phyloP scores from a whole-genome alignment of 345 rosid genomes.

The Tarenaya hassleriana region DNA sequence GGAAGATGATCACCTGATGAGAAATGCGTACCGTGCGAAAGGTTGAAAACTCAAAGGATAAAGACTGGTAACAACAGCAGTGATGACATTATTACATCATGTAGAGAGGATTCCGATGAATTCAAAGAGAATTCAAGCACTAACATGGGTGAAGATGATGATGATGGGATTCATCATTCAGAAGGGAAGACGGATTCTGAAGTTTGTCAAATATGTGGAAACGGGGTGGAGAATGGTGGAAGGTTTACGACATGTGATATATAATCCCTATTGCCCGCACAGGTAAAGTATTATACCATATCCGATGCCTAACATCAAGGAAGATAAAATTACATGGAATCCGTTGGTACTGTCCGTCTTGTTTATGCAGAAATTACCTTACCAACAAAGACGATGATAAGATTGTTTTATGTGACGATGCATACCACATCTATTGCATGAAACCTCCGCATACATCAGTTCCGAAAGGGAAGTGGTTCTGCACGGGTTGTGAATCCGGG shows the following conservation, averaged over 20 bases:
- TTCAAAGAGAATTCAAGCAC: conserved; percentile 40
- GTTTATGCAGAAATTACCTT: conserved; percentile 58
- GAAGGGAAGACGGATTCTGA: conserved; percentile 15
- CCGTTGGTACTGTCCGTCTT: conserved; percentile 89
- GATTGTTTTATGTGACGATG: conserved; percentile 65
- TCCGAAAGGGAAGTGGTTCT: conserved; percentile 58
- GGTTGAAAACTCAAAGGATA: conserved; percentile 40
- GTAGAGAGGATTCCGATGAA: conserved; percentile 32
- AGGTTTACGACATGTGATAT: conserved; percentile 48
- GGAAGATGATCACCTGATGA: conserved; percentile 67
- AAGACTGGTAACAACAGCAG: conserved; percentile 24
- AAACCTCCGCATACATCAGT: conserved; percentile 39
- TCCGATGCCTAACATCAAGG: conserved; percentile 62
- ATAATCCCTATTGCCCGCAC: conserved; percentile 53
- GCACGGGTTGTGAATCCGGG: conserved; percentile 47
- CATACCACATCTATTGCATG: conserved; percentile 64
- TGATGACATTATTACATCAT: conserved; percentile 25
- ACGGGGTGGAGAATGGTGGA: conserved; percentile 35
- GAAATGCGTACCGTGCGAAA: conserved; percentile 65
- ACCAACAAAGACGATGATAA: conserved; percentile 52
- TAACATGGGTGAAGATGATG: conserved; percentile 27
- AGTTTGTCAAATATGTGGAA: conserved; percentile 58
- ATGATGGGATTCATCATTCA: too few relatives aligned
- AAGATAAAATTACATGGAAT: conserved; percentile 53
- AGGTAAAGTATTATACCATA: conserved; percentile 75